phyloP scores from a whole-genome alignment of 2,329 filamentous ascomycete genomes.

The Paracoccidioides brasiliensis region DNA sequence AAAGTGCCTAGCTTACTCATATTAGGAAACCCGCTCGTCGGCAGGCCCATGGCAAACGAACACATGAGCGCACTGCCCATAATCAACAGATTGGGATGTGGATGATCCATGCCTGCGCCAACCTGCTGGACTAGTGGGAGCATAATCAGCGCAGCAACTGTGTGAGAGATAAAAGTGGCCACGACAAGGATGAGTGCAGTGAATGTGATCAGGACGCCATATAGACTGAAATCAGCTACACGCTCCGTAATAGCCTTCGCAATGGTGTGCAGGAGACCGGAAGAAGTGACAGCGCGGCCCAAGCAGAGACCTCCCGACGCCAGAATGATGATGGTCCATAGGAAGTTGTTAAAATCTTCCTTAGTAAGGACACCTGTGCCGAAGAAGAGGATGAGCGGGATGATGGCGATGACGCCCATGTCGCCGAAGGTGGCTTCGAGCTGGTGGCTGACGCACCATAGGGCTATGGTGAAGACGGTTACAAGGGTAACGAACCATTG shows the following conservation, averaged over 20 bases:
- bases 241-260: slow-evolving; percentile 59
- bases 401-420: slow-evolving; percentile 96
- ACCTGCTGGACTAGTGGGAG: slow-evolving; percentile 81
- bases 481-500: slow-evolving; percentile 88
- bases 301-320: slow-evolving; percentile 85
- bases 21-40: slow-evolving; percentile 93
- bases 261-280: slow-evolving; percentile 79
- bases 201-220: slow-evolving; percentile 77
- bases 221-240: slow-evolving; percentile 69
- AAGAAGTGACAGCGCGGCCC: slow-evolving; percentile 87
- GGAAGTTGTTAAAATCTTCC: slow-evolving; percentile 99
- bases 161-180: slow-evolving; percentile 95
- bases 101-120: slow-evolving; percentile 70
- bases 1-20: slow-evolving; percentile 65
- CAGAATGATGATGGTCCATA: slow-evolving; percentile 99
- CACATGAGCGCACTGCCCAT: slow-evolving; percentile 96
- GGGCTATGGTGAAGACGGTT: slow-evolving; percentile 67
- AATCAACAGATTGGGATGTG: slow-evolving; percentile 85
- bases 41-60: slow-evolving; percentile 90
- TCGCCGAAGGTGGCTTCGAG: slow-evolving; percentile 82
- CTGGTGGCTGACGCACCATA: slow-evolving; percentile 90
- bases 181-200: slow-evolving; percentile 74
- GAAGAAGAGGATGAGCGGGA: slow-evolving; percentile 92
- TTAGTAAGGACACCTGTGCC: slow-evolving; percentile 92
- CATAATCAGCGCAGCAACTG: slow-evolving; percentile 89